Percentiles rank a stretch among this genome's conserved stretches.
These are phyloP conservation scores for Isatis tinctoria DNA, from an alignment of 345 rosid genomes.

Conservation along the genomic window DNA sequence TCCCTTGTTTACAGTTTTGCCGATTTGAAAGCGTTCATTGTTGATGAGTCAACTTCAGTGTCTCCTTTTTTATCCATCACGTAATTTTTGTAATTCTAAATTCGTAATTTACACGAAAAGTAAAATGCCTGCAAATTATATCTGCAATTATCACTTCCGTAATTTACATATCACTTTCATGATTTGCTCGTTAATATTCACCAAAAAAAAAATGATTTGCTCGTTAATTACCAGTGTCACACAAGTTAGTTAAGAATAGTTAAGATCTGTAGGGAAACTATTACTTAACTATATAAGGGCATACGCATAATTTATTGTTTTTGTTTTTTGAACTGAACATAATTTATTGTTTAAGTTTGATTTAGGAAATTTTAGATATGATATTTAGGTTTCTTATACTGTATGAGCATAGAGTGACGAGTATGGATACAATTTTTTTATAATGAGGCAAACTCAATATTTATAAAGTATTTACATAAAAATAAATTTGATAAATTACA, in stretches of 20 bases:
- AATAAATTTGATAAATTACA: too few species aligned
- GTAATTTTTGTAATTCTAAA: background rate
- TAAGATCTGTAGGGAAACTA: background rate
- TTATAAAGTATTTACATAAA: too few species aligned
- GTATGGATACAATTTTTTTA: too few species aligned
- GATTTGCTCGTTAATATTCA: too few species aligned
- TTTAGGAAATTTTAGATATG: too few species aligned
- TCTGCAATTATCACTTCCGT: background rate
- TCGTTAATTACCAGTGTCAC: background rate
- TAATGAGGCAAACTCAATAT: too few species aligned
- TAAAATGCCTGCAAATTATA: background rate
- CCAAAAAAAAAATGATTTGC: too few species aligned
- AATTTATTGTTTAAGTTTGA: too few species aligned
- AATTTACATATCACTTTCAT: slow-evolving; percentile 5
- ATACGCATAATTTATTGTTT: too few species aligned
- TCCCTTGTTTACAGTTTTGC: slow-evolving; percentile 38
- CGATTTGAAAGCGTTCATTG: slow-evolving; percentile 35
- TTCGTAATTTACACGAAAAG: slow-evolving; percentile 24
- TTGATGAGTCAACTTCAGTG: slow-evolving; percentile 64
- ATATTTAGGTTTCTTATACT: too few species aligned
- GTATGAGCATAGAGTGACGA: too few species aligned
- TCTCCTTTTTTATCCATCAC: slow-evolving; percentile 39
- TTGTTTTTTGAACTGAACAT: too few species aligned
- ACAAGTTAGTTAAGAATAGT: background rate
- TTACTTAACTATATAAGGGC: background rate